These are phyloP conservation scores for Alternaria atra DNA, from an alignment of 2,329 filamentous ascomycete genomes.

Conservation along the genomic window DNA sequence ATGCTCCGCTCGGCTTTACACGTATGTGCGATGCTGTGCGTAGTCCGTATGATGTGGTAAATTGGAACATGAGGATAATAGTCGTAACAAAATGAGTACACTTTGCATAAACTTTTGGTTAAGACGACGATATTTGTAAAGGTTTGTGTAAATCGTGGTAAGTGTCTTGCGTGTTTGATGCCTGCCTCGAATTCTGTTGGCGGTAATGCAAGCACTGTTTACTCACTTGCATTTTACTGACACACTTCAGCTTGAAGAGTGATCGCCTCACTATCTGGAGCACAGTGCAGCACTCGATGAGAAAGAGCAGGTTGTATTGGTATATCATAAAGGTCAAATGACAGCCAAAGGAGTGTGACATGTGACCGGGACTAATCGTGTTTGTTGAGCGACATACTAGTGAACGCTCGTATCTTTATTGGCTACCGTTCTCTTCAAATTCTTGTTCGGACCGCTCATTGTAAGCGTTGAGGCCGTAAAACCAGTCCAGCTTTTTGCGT, in stretches of 20 bases:
- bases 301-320: not conserved
- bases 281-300: not conserved
- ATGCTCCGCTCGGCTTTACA: not conserved
- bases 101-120: not conserved
- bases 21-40: not conserved
- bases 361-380: not conserved
- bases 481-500: constrained; percentile 40
- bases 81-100: not conserved
- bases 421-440: not conserved
- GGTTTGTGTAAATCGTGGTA: not conserved
- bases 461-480: constrained; percentile 45
- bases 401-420: not conserved
- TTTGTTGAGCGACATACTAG: not conserved
- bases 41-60: not conserved
- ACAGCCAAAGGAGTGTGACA: not conserved
- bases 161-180: not conserved
- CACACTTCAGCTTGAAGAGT: not conserved
- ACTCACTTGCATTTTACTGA: not conserved
- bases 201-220: not conserved
- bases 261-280: not conserved
- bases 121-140: not conserved
- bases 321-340: not conserved
- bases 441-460: constrained; percentile 19
- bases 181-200: not conserved
- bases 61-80: not conserved